Evolutionary conservation across 768 basidiomycete species (phyloP).

Genomic region (Cystofilobasidium capitatum): DNA sequence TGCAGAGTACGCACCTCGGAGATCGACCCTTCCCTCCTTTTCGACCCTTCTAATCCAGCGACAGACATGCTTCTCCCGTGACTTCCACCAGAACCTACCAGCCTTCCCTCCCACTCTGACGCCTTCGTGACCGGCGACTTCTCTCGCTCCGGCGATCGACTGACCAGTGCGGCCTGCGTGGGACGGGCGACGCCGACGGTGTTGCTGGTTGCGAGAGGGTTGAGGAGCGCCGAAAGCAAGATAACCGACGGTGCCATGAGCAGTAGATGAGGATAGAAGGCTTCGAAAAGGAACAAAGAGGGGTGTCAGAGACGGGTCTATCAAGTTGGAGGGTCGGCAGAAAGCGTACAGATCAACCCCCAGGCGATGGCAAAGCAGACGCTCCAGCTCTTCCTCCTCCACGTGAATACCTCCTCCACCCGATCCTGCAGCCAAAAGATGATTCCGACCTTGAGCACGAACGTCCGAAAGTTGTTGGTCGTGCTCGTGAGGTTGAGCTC

Average conservation of each 20-base stretch:
- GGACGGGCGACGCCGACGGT: neutral
- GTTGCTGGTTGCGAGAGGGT: neutral
- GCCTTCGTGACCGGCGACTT: neutral
- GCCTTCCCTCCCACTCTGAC: neutral
- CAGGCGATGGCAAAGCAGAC: conserved; percentile 19
- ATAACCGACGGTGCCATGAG: conserved; percentile 8
- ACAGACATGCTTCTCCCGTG: neutral
- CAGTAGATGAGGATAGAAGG: conserved; percentile 20
- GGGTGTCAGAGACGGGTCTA: neutral
- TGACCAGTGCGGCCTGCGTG: neutral
- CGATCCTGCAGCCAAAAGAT: conserved; percentile 24
- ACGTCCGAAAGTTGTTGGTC: conserved; percentile 26
- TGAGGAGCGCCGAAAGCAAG: conserved; percentile 1
- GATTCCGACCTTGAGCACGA: conserved; percentile 25
- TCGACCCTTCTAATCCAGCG: neutral
- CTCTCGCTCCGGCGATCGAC: neutral
- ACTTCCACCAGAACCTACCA: neutral
- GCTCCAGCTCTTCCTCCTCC: conserved; percentile 10
- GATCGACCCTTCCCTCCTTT: neutral
- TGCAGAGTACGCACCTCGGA: neutral
- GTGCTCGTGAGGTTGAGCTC: conserved; percentile 27
- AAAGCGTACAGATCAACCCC: conserved; percentile 15
- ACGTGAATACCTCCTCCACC: conserved; percentile 24
- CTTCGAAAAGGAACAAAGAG: neutral
- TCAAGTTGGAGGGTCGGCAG: neutral